These are phyloP conservation scores for Pythium grandisporangium DNA, from an alignment of 352 stramenopile genomes.

Conservation along the genomic window DNA sequence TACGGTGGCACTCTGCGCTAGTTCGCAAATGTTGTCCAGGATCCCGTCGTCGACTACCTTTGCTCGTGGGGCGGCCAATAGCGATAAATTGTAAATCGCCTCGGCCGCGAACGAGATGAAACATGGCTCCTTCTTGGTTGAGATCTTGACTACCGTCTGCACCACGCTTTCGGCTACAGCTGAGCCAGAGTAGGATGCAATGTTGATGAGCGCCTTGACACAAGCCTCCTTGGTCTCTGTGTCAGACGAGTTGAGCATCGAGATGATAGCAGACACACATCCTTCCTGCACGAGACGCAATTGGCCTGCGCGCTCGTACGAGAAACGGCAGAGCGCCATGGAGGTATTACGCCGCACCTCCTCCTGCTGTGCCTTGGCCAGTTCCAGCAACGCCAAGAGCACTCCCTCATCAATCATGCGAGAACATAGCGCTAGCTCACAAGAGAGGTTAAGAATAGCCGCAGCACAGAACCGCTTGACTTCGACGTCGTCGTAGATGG, in stretches of 20 bases:
- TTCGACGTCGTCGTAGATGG: conserved; percentile 71
- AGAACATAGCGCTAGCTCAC: conserved; percentile 24
- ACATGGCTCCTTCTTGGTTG: conserved; percentile 45
- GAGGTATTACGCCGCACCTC: conserved; percentile 78
- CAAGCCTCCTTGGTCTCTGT: conserved; percentile 76
- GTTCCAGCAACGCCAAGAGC: conserved; percentile 54
- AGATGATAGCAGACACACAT: conserved; percentile 74
- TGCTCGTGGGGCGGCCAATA: conserved; percentile 48
- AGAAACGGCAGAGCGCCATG: conserved; percentile 76
- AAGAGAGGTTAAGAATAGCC: conserved; percentile 73
- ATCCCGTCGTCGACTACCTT: conserved; percentile 79
- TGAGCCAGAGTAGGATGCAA: conserved; percentile 51
- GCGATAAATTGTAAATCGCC: conserved; percentile 71
- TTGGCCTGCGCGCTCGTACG: conserved; percentile 61
- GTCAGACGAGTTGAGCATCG: conserved; percentile 76
- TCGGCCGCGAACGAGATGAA: conserved; percentile 53
- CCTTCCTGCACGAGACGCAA: conserved; percentile 72
- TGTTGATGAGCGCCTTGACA: conserved; percentile 83
- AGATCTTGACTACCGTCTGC: conserved; percentile 69
- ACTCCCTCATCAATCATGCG: conserved; percentile 74
- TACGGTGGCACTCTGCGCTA: conserved; percentile 32
- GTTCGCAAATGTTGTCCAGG: conserved; percentile 62
- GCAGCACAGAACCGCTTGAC: conserved; percentile 79
- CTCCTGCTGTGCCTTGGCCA: conserved; percentile 72
- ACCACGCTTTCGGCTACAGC: conserved; percentile 67